Evolutionary conservation across 768 basidiomycete species (phyloP).

Genomic region (Cyathus striatus): DNA sequence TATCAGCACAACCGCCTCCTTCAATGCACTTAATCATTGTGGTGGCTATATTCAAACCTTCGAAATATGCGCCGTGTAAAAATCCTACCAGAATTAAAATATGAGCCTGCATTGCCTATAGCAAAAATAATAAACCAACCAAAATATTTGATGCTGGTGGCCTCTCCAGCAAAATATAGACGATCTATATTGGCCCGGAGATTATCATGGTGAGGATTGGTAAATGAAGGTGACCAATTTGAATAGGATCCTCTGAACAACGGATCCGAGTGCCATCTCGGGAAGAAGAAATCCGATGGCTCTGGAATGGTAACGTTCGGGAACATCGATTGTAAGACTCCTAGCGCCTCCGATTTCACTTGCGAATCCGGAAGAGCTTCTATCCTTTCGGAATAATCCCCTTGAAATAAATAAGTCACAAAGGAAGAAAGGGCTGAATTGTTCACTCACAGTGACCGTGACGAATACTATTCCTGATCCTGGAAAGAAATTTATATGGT

Average conservation of each 20-base stretch:
- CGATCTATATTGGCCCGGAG: conserved; percentile 47
- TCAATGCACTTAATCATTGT: conserved; percentile 38
- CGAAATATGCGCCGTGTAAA: conserved; percentile 55
- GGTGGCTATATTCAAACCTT: conserved; percentile 38
- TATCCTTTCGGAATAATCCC: conserved; percentile 56
- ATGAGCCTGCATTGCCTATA: background rate
- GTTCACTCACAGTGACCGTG: conserved; percentile 36
- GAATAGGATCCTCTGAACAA: conserved; percentile 59
- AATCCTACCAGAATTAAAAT: conserved; percentile 32
- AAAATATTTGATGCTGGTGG: conserved; percentile 51
- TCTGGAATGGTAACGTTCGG: conserved; percentile 48
- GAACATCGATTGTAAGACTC: conserved; percentile 56
- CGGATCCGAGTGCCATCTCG: conserved; percentile 49
- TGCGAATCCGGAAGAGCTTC: conserved; percentile 43
- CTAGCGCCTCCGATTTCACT: conserved; percentile 49
- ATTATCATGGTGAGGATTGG: conserved; percentile 48
- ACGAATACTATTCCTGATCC: conserved; percentile 55
- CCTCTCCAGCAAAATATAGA: conserved; percentile 64
- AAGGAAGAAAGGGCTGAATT: background rate
- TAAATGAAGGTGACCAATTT: conserved; percentile 65
- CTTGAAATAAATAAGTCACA: conserved; percentile 26
- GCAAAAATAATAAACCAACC: conserved; percentile 28
- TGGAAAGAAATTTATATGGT: conserved; percentile 52
- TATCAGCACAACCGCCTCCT: conserved; percentile 12
- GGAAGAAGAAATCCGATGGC: conserved; percentile 51